Evolutionary conservation across 768 basidiomycete genomes (phyloP).

Genomic region (Calocybe gangraenosa): DNA sequence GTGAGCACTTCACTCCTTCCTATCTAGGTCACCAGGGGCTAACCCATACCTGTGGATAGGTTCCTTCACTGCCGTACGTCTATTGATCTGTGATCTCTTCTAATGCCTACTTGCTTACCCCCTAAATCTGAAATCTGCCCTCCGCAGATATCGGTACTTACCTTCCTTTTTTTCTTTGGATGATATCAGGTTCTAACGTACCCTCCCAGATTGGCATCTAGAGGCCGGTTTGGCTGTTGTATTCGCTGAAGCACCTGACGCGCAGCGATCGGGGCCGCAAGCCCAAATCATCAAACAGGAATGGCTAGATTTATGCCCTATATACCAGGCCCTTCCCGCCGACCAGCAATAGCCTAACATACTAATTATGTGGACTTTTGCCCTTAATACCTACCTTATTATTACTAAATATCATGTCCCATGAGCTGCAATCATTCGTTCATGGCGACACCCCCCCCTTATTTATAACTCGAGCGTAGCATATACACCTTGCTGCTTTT

Average conservation of each 20-base stretch:
- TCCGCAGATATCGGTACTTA: background rate
- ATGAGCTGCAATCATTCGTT: no score
- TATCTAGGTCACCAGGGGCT: background rate
- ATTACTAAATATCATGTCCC: no score
- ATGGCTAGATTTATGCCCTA: constrained; percentile 35
- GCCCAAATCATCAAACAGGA: constrained; percentile 13
- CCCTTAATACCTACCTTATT: no score
- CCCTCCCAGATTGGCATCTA: constrained; percentile 8
- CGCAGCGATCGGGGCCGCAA: background rate
- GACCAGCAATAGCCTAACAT: background rate
- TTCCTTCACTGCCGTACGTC: background rate
- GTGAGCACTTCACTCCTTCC: constrained; percentile 6
- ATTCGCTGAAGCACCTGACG: background rate
- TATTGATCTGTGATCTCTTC: background rate
- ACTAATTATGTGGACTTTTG: no score
- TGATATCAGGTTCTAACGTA: background rate
- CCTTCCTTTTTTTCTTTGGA: background rate
- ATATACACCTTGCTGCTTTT: no score
- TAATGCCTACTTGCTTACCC: background rate
- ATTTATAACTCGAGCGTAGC: no score
- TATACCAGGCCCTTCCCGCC: constrained; percentile 15
- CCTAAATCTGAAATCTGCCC: background rate
- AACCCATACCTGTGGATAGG: background rate
- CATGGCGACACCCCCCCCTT: no score
- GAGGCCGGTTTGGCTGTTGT: constrained; percentile 8